Evolutionary conservation across 2,329 filamentous ascomycete genomes (phyloP).

Genomic region (Fonsecaea monophora): DNA sequence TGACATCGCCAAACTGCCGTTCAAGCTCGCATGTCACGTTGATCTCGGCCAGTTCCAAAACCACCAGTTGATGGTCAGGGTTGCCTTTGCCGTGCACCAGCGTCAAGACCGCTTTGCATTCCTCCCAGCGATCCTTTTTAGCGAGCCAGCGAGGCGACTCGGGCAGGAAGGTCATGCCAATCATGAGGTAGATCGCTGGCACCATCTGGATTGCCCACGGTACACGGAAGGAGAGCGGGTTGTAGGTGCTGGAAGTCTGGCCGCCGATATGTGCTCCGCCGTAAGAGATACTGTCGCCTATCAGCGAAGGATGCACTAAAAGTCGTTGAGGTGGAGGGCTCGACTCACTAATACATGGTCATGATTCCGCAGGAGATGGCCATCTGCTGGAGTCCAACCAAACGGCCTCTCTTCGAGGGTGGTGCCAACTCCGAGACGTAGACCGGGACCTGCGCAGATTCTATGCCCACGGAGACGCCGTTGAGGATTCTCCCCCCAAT

Average conservation of each 20-base stretch:
- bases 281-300: too few relatives aligned
- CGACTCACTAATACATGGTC: conserved; percentile 41
- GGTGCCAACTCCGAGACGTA: conserved; percentile 64
- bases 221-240: conserved; percentile 49
- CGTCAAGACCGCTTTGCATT: conserved; percentile 56
- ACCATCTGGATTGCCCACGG: conserved; percentile 57
- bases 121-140: conserved; percentile 70
- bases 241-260: conserved; percentile 53
- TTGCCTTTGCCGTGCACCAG: conserved; percentile 71
- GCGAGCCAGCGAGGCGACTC: conserved; percentile 64
- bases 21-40: conserved; percentile 66
- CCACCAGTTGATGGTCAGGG: conserved; percentile 67
- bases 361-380: conserved; percentile 49
- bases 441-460: conserved; percentile 73
- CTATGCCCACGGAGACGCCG: conserved; percentile 75
- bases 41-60: conserved; percentile 55
- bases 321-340: too few relatives aligned
- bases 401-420: conserved; percentile 47
- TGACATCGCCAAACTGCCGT: too few relatives aligned
- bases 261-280: conserved; percentile 52
- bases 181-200: conserved; percentile 47
- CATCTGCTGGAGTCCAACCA: conserved; percentile 48
- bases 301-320: too few relatives aligned
- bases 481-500: conserved; percentile 56
- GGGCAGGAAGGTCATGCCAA: conserved; percentile 54